These are phyloP conservation scores for Obba rivulosa DNA, from an alignment of 768 basidiomycete species.

Conservation along the genomic window DNA sequence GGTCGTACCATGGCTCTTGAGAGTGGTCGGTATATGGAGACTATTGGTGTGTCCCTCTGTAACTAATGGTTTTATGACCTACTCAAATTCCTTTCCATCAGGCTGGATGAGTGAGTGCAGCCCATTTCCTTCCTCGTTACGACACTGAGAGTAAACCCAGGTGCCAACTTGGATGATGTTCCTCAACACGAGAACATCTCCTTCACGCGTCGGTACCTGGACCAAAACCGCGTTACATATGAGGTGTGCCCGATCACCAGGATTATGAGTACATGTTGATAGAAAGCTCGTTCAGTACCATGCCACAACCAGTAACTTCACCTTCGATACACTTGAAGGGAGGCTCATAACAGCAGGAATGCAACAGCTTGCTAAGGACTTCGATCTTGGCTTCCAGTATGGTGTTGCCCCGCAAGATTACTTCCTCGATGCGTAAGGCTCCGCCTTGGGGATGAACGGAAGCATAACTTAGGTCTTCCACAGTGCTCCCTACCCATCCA, in stretches of 20 bases:
- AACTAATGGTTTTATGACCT: background rate
- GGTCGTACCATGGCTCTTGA: conserved; percentile 74
- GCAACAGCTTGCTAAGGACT: conserved; percentile 43
- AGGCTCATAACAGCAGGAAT: conserved; percentile 50
- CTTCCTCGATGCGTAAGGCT: conserved; percentile 40
- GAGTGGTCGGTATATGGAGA: conserved; percentile 91
- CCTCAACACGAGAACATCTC: conserved; percentile 45
- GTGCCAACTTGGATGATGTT: conserved; percentile 41
- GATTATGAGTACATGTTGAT: background rate
- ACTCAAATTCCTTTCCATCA: conserved; percentile 6
- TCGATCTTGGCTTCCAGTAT: conserved; percentile 58
- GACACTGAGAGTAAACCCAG: conserved; percentile 21
- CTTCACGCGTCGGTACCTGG: conserved; percentile 70
- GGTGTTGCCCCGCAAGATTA: conserved; percentile 77
- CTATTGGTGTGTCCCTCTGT: conserved; percentile 51
- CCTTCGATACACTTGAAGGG: conserved; percentile 61
- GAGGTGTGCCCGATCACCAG: conserved; percentile 35
- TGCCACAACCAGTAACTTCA: conserved; percentile 39
- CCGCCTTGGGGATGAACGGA: conserved; percentile 1
- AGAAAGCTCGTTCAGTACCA: conserved; percentile 48
- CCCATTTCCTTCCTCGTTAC: background rate
- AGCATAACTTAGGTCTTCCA: background rate
- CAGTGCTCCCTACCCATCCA: conserved; percentile 60
- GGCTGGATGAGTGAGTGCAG: conserved; percentile 58
- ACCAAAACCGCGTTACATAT: conserved; percentile 73